phyloP scores from a whole-genome alignment of 164 flowering plant species.

The Vitis labrusca region DNA sequence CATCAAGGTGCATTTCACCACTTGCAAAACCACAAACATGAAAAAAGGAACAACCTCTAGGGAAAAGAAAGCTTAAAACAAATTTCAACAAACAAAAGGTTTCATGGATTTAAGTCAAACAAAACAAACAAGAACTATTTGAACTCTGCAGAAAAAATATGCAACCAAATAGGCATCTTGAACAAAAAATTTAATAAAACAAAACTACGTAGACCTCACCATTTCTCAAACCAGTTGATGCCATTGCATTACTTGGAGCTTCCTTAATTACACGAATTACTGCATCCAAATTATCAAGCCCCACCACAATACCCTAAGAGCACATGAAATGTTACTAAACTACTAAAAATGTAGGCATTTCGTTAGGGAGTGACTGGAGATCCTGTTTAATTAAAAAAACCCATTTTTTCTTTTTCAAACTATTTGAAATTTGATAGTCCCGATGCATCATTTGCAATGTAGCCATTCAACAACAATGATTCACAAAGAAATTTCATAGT shows the following conservation, averaged over 20 bases:
- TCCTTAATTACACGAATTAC: conserved; percentile 69
- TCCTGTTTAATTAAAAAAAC: background rate
- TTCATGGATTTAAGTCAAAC: too few relatives aligned
- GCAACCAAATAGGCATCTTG: background rate
- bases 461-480: too few relatives aligned
- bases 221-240: conserved; percentile 59
- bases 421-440: too few relatives aligned
- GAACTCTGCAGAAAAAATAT: background rate
- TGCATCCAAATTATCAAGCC: conserved; percentile 85
- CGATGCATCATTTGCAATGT: too few relatives aligned
- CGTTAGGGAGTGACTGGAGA: background rate
- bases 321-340: conserved; percentile 2
- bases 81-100: too few relatives aligned
- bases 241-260: conserved; percentile 68
- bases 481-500: too few relatives aligned
- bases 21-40: too few relatives aligned
- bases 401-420: too few relatives aligned
- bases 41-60: too few relatives aligned
- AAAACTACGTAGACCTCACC: conserved; percentile 32
- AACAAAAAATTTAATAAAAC: background rate
- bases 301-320: conserved; percentile 72
- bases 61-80: too few relatives aligned
- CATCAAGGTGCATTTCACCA: too few relatives aligned
- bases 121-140: too few relatives aligned
- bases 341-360: background rate